Evolutionary conservation across 2,329 filamentous ascomycete genomes (phyloP), one percentile per base, ranked within the genome.

Genomic region (Microthyrium microscopicum): DNA sequence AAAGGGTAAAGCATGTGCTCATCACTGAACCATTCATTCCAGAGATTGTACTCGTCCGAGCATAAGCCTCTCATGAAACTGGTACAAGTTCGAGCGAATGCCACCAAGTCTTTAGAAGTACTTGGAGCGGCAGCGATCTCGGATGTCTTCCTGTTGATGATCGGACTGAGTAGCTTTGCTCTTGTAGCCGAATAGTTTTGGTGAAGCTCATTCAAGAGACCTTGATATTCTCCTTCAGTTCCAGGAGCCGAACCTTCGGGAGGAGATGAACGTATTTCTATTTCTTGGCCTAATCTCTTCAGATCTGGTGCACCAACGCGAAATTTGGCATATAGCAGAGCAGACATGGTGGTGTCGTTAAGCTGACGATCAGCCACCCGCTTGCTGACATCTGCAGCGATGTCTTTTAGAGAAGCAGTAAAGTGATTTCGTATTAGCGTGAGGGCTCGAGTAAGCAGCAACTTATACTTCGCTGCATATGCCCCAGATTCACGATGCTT

Each of bases 401-500:
- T 72, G 40, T 73, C 73, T 40, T 66, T 68, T 17, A 73, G 58
- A n/a, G 62, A 63, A 41, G 65, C 67, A 38, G 70, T 73, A 45
- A 77, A 76, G 46, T 76, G 68, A 26, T 73, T 71, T 17, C 74
- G 68, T 30, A 77, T 74, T 18, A 78, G 60, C 0, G 73, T 77
- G 29, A 78, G 57, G 13, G 69, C 73, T 39, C 74, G 61, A 2
- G 74, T 78, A 26, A 95, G 67, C 9, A 94, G 66, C 0, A 89
- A 66, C 39, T 81, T 73, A 52, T 95, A 95, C 39, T 84, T 73
- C 5, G 87, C 83, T 27, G 85, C 70, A 52, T 94, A 95, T 2
- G 78, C 73, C 40, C 84, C 77, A 3, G 85, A 77, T 53, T 95
- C 87, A 41, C 81, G 79, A 51, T 94, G 92, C 5, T 72, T 73